Evolutionary conservation across 1,139 yeast genomes (phyloP), one percentile per base, ranked within the genome.

Genomic region (Taiozyma sp.): DNA sequence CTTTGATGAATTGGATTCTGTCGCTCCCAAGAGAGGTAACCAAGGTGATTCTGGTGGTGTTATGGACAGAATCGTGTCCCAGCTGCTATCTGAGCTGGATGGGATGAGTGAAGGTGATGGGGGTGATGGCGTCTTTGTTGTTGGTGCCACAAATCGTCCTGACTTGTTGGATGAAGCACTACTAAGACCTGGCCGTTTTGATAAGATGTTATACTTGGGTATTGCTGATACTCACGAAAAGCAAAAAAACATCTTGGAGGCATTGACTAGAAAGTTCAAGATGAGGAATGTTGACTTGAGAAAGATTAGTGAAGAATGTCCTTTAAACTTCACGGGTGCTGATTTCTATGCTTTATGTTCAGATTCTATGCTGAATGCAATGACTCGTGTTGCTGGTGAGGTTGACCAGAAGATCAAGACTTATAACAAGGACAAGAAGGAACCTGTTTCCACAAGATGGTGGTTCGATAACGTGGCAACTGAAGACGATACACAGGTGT

Each of bases 21-120:
- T 92, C 2, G 99, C 99, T 0, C 98, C 98, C 1, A 92, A 93
- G 67, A 83, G 98, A 72, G 98, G 98, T 43, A 92, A 93, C 66
- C 97, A 92, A 65, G 98, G 98, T 36, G 98, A 93, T 68, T 90
- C 97, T 2, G 98, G 98, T 27, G 98, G 98, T 57, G 98, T 92
- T 6, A 92, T 92, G 98, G 98, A 93, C 67, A 80, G 99, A 69
- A 93, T 93, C 59, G 99, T 93, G 1, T 91, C 97, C 0, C 99
- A 93, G 68, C 73, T 93, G 47, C 74, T 93, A 48, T 97, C 98
- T 0, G 99, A 93, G 67, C 74, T 93, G 47, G 99, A 93, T 65
- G 98, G 98, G 41, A 92, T 92, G 97, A 86, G 95, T 64, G 83
- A 87, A 8, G 80, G 83, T 16, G 82, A 80, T 43, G 69, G 68